These are phyloP conservation scores for Epichloe hybrida DNA, from an alignment of 2,329 filamentous ascomycete species.

Conservation along the genomic window DNA sequence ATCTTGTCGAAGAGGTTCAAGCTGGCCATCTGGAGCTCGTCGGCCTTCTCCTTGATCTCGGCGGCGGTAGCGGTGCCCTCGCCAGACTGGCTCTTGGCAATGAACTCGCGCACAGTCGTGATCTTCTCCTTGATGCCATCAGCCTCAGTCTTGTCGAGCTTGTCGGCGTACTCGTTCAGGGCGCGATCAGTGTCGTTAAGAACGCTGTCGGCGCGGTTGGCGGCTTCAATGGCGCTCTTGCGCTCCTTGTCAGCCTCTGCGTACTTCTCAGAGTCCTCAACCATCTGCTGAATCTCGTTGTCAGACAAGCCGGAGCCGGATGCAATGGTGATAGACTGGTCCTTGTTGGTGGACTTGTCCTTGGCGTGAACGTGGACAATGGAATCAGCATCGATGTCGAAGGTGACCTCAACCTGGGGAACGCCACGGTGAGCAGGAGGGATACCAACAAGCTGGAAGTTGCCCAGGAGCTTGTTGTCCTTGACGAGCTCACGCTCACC, in stretches of 20 bases:
- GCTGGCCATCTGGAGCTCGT: constrained; percentile 90
- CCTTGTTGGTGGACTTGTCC: constrained; percentile 99
- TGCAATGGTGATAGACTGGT: constrained; percentile 97
- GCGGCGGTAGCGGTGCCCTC: constrained; percentile 76
- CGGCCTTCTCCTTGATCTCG: constrained; percentile 97
- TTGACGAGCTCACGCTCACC: constrained; percentile 97
- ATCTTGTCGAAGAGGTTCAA: constrained; percentile 99
- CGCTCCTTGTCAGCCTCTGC: constrained; percentile 91
- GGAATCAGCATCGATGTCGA: constrained; percentile 95
- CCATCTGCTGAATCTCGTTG: constrained; percentile 90
- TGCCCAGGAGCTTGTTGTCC: constrained; percentile 96
- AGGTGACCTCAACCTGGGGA: constrained; percentile 93
- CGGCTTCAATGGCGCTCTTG: constrained; percentile 86
- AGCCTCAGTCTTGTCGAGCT: constrained; percentile 91
- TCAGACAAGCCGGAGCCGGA: constrained; percentile 96
- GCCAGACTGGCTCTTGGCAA: constrained; percentile 87
- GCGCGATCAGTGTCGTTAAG: constrained; percentile 98
- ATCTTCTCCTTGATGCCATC: constrained; percentile 94
- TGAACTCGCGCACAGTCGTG: constrained; percentile 66
- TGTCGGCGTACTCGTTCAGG: constrained; percentile 90
- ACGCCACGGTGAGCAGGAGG: constrained; percentile 96
- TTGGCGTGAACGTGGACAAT: constrained; percentile 97
- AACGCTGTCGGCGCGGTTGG: constrained; percentile 94
- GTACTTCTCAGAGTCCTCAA: constrained; percentile 94
- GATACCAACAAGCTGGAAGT: constrained; percentile 98